Percentiles rank a stretch among this genome's conserved stretches.
These are phyloP conservation scores for Madurella fahalii DNA, from an alignment of 2,329 filamentous ascomycete species.

Conservation along the genomic window DNA sequence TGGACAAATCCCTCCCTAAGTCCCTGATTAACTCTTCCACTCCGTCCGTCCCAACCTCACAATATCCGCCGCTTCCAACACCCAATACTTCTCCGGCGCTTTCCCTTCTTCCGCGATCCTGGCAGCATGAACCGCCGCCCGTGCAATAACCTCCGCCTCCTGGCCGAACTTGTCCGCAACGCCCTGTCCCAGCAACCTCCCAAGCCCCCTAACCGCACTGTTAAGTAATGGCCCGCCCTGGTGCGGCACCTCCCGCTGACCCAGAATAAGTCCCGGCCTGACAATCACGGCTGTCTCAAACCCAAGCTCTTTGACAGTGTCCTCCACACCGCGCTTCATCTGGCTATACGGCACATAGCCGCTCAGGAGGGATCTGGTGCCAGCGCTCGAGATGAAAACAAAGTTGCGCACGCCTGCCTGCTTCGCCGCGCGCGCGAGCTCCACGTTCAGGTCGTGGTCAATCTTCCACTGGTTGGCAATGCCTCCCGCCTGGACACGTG, in stretches of 20 bases:
- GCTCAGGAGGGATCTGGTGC: slow-evolving; percentile 40
- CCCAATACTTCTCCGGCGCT: slow-evolving; percentile 58
- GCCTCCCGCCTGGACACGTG: slow-evolving; percentile 67
- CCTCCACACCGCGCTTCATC: slow-evolving; percentile 89
- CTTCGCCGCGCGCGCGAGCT: slow-evolving; percentile 71
- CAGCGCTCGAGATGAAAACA: slow-evolving; percentile 66
- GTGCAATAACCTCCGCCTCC: slow-evolving; percentile 68
- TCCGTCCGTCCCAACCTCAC: slow-evolving; percentile 61
- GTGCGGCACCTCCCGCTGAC: slow-evolving; percentile 60
- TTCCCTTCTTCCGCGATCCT: slow-evolving; percentile 55
- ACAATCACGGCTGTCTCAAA: slow-evolving; percentile 77
- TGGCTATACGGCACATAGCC: slow-evolving; percentile 48
- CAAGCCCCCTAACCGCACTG: slow-evolving; percentile 52
- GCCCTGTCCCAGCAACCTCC: slow-evolving; percentile 45
- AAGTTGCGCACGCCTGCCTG: slow-evolving; percentile 68
- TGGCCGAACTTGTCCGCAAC: slow-evolving; percentile 66
- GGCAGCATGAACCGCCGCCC: slow-evolving; percentile 60
- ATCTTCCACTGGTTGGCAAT: slow-evolving; percentile 80
- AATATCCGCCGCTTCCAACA: slow-evolving; percentile 58
- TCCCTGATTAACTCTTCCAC: slow-evolving; percentile 37
- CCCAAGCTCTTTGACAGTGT: slow-evolving; percentile 63
- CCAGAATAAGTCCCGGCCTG: slow-evolving; percentile 71
- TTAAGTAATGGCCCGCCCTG: slow-evolving; percentile 54
- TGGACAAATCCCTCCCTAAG: not conserved
- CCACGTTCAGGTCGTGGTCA: slow-evolving; percentile 81